Base-by-base conservation (phyloP, 2,329 filamentous ascomycete genomes). In the Claviceps sp. region DNA sequence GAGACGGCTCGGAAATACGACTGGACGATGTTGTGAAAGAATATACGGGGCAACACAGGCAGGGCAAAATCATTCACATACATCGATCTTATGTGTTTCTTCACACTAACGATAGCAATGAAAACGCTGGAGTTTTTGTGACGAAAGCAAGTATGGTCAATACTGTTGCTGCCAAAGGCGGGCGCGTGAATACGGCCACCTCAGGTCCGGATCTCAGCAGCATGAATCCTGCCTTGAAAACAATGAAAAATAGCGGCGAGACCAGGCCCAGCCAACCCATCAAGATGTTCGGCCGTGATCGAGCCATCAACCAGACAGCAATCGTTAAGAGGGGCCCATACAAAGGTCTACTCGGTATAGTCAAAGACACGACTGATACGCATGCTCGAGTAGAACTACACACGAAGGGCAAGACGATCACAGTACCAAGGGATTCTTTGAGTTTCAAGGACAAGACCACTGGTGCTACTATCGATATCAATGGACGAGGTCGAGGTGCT, bases 131-230 rank as follows among this genome's bases (percentile, higher is more conserved):
- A 57, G 84, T 97, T 9, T 95, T 94, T 60, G 91, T 97, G 37
- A 85, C 86, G 16, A 83, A 90, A 55, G 85, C 88, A 44, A 84
- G 79, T 60, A 94, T 89, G 63, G 86, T 98, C 55, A 84, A 85
- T 49, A 95, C 90, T 0, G 82, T 96, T 38, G 89, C 90, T n/a
- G 90, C 91, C 42, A 96, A 96, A 72, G 91, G 90, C 59, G 90
- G 89, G 30, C 81, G 89, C 56, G 76, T 89, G 53, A 84, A 76
- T 54, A 73, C 76, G 26, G 70, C 74, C 11, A 63, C 69, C 4
- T 62, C 70, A n/a, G 82, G 86, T 0, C 86, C 88, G 1, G 91
- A 97, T 68, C 74, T 97, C 51, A 84, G 79, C 45, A 80, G 88
- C 56, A 93, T 98, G 88, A 97, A 97, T 63, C 91, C 93, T 38